Evolutionary conservation across 371 early-diverging fungal genomes (phyloP).

Genomic region (Blyttiomyces sp.): DNA sequence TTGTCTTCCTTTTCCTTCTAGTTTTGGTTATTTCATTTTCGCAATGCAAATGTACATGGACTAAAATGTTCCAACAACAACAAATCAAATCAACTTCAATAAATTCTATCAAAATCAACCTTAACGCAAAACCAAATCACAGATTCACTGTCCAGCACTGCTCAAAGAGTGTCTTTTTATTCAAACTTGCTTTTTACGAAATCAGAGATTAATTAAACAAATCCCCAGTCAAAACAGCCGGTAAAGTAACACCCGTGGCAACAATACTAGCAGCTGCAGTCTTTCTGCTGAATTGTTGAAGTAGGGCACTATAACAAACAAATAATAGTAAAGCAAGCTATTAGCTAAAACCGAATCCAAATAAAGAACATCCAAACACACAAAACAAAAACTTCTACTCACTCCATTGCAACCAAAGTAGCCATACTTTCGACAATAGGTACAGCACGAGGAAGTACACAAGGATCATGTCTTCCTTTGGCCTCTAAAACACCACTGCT

Average conservation of each 20-base stretch:
- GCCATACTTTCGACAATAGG: conserved; percentile 98
- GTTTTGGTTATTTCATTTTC: too few species aligned
- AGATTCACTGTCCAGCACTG: too few species aligned
- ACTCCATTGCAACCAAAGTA: conserved; percentile 88
- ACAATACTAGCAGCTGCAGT: conserved; percentile 1
- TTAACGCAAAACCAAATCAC: too few species aligned
- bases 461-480: conserved; percentile 96
- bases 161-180: too few species aligned
- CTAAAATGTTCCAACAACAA: too few species aligned
- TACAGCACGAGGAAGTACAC: conserved; percentile 92
- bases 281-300: conserved; percentile 11
- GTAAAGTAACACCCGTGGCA: conserved; percentile 2
- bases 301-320: conserved; percentile 1
- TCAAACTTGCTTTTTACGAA: too few species aligned
- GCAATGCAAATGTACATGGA: too few species aligned
- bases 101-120: too few species aligned
- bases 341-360: background rate
- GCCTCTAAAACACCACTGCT: conserved; percentile 78
- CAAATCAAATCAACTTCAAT: too few species aligned
- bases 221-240: conserved; percentile 1
- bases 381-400: conserved; percentile 7
- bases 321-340: background rate
- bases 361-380: background rate
- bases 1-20: too few species aligned
- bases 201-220: too few species aligned